A percentile compares a stretch with the other conserved stretches of the same genome.
Evolutionary conservation across 306 rosid genomes (phyloP).

Genomic region (Gastrolobium villosum): DNA sequence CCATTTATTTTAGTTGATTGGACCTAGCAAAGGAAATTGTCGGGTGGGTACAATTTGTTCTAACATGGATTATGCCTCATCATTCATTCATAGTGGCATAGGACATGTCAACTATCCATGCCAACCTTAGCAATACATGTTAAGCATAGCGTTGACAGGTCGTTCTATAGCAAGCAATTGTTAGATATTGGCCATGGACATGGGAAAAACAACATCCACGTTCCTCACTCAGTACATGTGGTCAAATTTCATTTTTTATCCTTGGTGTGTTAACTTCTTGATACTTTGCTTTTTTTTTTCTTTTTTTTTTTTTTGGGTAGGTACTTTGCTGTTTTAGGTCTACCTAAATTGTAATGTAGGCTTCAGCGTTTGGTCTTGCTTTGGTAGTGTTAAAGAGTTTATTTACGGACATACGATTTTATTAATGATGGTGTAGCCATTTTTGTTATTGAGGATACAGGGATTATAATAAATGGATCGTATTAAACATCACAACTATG

Average conservation of each 20-base stretch:
- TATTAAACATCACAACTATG: constrained; percentile 47
- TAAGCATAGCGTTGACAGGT: constrained; percentile 52
- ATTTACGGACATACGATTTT: constrained; percentile 1
- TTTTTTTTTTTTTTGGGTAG: not conserved
- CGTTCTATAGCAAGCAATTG: constrained; percentile 47
- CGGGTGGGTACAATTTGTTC: constrained; percentile 53
- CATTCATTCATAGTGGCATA: constrained; percentile 49
- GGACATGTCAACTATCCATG: constrained; percentile 57
- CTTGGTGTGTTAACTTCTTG: not conserved
- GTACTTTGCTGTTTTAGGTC: constrained; percentile 52
- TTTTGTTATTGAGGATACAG: constrained; percentile 23
- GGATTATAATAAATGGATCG: not conserved
- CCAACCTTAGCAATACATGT: constrained; percentile 57
- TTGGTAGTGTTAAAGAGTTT: constrained; percentile 43
- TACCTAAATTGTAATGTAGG: constrained; percentile 18
- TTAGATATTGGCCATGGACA: constrained; percentile 42
- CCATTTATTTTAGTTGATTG: constrained; percentile 51
- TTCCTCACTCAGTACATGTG: constrained; percentile 38
- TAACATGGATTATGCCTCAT: constrained; percentile 41
- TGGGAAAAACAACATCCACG: constrained; percentile 48
- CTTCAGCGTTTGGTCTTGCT: constrained; percentile 23
- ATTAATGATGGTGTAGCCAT: constrained; percentile 29
- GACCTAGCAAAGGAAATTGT: constrained; percentile 53
- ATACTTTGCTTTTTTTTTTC: not conserved
- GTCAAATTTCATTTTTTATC: not conserved